These are phyloP conservation scores for Fusarium poae DNA, from an alignment of 2,329 filamentous ascomycete genomes.

Conservation along the genomic window DNA sequence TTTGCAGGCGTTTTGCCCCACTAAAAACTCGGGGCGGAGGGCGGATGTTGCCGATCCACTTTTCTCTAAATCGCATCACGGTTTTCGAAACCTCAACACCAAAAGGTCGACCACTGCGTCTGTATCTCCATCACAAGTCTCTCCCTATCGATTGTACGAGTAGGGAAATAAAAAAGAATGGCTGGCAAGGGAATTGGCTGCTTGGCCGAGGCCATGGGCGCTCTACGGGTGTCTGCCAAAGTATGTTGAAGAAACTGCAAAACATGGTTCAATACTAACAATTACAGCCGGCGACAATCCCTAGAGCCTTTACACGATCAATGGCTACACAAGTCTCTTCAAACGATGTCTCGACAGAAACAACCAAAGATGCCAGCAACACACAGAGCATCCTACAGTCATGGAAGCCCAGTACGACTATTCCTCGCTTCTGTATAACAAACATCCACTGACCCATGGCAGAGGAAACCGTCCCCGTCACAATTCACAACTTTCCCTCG, in stretches of 20 bases:
- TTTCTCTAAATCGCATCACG: slow-evolving; percentile 43
- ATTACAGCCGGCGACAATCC: slow-evolving; percentile 52
- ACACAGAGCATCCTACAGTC: slow-evolving; percentile 55
- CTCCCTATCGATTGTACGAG: slow-evolving; percentile 5
- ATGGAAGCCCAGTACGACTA: slow-evolving; percentile 61
- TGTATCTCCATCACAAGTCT: slow-evolving; percentile 23
- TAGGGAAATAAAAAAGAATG: slow-evolving; percentile 51
- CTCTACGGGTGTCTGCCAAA: slow-evolving; percentile 62
- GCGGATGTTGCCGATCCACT: slow-evolving; percentile 49
- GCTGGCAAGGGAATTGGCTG: slow-evolving; percentile 63
- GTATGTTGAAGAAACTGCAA: slow-evolving; percentile 47
- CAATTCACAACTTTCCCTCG: slow-evolving; percentile 89
- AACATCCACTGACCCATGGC: slow-evolving; percentile 26
- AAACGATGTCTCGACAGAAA: slow-evolving; percentile 54
- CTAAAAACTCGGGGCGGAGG: slow-evolving; percentile 49
- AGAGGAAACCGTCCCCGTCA: slow-evolving; percentile 79
- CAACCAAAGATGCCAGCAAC: slow-evolving; percentile 36
- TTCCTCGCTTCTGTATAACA: background rate
- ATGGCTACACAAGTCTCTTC: slow-evolving; percentile 67
- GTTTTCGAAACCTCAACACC: slow-evolving; percentile 46
- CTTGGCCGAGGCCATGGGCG: slow-evolving; percentile 66
- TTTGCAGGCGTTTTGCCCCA: slow-evolving; percentile 42
- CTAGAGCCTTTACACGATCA: slow-evolving; percentile 63
- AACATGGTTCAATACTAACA: slow-evolving; percentile 21
- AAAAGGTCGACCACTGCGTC: slow-evolving; percentile 6